Conservation (phyloP, 768 basidiomycete genomes). For the Sutorius australiensis region DNA sequence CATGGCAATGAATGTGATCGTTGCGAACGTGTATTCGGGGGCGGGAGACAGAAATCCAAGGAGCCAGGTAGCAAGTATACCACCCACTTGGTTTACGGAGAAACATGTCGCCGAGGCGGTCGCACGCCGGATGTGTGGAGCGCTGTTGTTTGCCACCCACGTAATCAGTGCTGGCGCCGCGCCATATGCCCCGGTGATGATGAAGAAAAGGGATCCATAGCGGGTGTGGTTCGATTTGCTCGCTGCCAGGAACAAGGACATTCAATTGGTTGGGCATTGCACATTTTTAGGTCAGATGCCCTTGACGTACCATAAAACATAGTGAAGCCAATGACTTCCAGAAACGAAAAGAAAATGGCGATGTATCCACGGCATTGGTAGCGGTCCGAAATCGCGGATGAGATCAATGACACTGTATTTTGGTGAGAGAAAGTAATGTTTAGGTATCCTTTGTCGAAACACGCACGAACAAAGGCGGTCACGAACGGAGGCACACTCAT, state of each 20-base stretch:
- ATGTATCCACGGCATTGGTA: conserved; percentile 50
- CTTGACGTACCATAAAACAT: conserved; percentile 48
- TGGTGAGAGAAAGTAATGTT: not conserved
- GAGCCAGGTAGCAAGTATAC: conserved; percentile 61
- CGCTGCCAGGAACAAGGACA: conserved; percentile 1
- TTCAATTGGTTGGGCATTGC: not conserved
- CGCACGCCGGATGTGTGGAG: conserved; percentile 54
- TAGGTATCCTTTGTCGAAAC: not conserved
- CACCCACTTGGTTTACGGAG: conserved; percentile 56
- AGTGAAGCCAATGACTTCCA: conserved; percentile 47
- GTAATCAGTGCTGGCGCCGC: not conserved
- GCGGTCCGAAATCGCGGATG: conserved; percentile 50
- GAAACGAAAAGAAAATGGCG: conserved; percentile 40
- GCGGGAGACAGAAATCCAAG: conserved; percentile 47
- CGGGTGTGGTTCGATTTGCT: conserved; percentile 32
- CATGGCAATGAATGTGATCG: conserved; percentile 34
- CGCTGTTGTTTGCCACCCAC: conserved; percentile 49
- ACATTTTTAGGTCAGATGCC: not conserved
- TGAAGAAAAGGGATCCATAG: not conserved
- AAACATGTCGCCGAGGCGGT: conserved; percentile 56
- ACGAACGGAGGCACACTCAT: conserved; percentile 54
- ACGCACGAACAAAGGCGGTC: conserved; percentile 43
- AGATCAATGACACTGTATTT: conserved; percentile 33
- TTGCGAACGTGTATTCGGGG: conserved; percentile 49
- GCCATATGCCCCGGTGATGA: not conserved